Percentiles rank a stretch among this genome's conserved stretches.
Conservation (phyloP, 371 early-diverging fungal species). For the Batrachochytrium dendrobatidis region DNA sequence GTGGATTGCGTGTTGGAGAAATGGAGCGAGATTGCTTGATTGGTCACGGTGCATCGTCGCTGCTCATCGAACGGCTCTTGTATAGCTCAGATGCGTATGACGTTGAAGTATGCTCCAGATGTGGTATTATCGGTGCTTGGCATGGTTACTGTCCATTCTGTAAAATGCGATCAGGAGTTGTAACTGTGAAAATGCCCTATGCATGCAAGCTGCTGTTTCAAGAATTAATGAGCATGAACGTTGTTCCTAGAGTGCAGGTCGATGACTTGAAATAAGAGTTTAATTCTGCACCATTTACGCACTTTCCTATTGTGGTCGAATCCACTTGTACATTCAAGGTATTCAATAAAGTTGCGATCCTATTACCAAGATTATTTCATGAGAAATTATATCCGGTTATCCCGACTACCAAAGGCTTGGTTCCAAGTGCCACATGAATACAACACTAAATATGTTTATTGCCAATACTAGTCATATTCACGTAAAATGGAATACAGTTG, state of each 20-base stretch:
- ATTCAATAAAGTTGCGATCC: too few relatives aligned
- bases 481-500: too few relatives aligned
- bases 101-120: constrained; percentile 83
- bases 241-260: constrained; percentile 68
- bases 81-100: constrained; percentile 92
- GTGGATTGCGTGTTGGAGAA: constrained; percentile 97
- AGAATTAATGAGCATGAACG: constrained; percentile 96
- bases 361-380: too few relatives aligned
- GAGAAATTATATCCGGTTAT: too few relatives aligned
- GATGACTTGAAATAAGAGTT: constrained; percentile 17
- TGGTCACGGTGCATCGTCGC: constrained; percentile 93
- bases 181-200: constrained; percentile 92
- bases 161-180: constrained; percentile 76
- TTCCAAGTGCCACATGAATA: too few relatives aligned
- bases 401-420: too few relatives aligned
- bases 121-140: constrained; percentile 95
- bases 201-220: constrained; percentile 95
- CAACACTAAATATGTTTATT: too few relatives aligned
- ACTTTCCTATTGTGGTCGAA: too few relatives aligned
- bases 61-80: constrained; percentile 94
- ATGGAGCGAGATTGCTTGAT: constrained; percentile 99
- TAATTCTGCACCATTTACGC: too few relatives aligned
- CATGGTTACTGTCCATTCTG: constrained; percentile 82
- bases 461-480: too few relatives aligned
- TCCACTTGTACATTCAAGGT: too few relatives aligned